Evolutionary conservation across 2,329 filamentous ascomycete genomes (phyloP).

Genomic region (Epichloe typhina): DNA sequence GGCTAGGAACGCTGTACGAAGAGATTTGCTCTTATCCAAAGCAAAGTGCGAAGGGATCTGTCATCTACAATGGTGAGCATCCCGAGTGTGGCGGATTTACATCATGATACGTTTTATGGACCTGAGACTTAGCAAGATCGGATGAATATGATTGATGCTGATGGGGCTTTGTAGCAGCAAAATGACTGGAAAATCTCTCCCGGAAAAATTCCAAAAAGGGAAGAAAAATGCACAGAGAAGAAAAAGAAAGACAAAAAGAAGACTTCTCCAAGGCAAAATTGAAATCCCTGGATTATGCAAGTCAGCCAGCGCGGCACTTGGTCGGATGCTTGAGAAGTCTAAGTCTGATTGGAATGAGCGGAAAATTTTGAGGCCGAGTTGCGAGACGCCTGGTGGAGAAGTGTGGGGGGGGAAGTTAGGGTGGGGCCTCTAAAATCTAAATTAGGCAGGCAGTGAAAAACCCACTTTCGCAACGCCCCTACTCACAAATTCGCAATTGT

Average conservation of each 20-base stretch:
- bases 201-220: neutral
- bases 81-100: slow-evolving; percentile 16
- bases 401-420: neutral
- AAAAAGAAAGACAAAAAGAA: no score
- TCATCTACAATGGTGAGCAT: slow-evolving; percentile 26
- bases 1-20: neutral
- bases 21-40: slow-evolving; percentile 4
- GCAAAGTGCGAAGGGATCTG: slow-evolving; percentile 8
- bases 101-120: slow-evolving; percentile 26
- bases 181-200: neutral
- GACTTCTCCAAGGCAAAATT: no score
- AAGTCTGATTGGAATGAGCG: neutral
- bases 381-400: neutral
- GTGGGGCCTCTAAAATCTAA: no score
- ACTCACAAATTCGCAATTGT: no score
- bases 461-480: no score
- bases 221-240: neutral
- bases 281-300: no score
- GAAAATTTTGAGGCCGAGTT: neutral
- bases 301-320: neutral
- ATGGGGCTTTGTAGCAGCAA: neutral
- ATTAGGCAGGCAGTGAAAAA: no score
- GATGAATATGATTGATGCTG: neutral
- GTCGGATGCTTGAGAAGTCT: neutral
- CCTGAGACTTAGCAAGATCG: slow-evolving; percentile 20